These are phyloP conservation scores for Oryza brachyantha DNA, from an alignment of 176 grass and related monocot species.

Conservation along the genomic window DNA sequence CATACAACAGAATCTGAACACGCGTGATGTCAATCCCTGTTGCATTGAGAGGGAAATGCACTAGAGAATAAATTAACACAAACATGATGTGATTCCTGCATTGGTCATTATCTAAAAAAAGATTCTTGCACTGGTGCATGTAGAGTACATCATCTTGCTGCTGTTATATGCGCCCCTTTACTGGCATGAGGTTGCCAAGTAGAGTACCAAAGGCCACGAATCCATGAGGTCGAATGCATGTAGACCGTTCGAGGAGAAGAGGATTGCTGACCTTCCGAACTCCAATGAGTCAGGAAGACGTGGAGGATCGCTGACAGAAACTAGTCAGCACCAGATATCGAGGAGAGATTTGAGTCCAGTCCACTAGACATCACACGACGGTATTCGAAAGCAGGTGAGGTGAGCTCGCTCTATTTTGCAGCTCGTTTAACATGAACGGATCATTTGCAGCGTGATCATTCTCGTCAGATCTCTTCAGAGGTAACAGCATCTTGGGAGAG, in stretches of 20 bases:
- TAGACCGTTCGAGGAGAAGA: background rate
- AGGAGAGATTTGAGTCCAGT: background rate
- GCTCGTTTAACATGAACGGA: background rate
- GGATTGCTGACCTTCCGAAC: constrained; percentile 3
- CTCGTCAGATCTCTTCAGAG: constrained; percentile 17
- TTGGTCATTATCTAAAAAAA: background rate
- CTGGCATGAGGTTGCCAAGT: background rate
- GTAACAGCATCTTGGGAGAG: background rate
- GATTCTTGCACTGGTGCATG: constrained; percentile 8
- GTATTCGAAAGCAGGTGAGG: constrained; percentile 10
- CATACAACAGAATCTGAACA: background rate
- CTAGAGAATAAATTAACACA: background rate
- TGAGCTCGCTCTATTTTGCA: background rate
- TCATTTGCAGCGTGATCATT: background rate
- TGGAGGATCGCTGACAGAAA: constrained; percentile 7
- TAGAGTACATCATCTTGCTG: background rate
- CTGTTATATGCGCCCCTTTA: background rate
- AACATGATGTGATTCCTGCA: constrained; percentile 14
- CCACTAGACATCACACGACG: background rate
- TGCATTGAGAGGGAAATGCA: background rate
- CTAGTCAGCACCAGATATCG: background rate
- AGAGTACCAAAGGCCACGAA: constrained; percentile 8
- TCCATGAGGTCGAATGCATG: background rate
- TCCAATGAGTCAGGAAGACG: constrained; percentile 8
- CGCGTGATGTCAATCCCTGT: background rate